A percentile compares a stretch with the other conserved stretches of the same genome.
Evolutionary conservation across 768 basidiomycete genomes (phyloP).

Genomic region (Stropharia rugosoannulata): DNA sequence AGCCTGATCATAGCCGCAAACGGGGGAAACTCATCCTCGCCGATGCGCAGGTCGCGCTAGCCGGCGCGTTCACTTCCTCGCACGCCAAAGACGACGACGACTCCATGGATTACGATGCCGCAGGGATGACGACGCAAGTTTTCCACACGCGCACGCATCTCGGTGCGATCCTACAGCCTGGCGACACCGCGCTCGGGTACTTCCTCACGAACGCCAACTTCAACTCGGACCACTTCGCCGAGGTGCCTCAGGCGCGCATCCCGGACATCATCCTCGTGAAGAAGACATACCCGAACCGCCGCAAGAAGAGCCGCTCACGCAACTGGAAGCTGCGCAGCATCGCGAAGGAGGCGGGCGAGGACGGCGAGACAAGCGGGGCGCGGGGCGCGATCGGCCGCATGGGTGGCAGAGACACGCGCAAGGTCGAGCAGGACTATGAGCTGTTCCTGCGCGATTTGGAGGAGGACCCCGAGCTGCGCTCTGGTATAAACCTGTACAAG

Average conservation of each 20-base stretch:
- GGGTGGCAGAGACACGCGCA: constrained; percentile 87
- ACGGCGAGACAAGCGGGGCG: constrained; percentile 73
- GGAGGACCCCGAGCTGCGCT: constrained; percentile 91
- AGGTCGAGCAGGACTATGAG: constrained; percentile 97
- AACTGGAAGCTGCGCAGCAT: constrained; percentile 91
- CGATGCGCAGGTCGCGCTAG: constrained; percentile 83
- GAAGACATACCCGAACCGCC: constrained; percentile 91
- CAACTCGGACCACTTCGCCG: constrained; percentile 86
- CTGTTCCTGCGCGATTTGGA: constrained; percentile 91
- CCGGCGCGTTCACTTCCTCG: constrained; percentile 72
- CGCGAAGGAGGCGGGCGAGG: constrained; percentile 88
- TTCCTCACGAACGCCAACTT: constrained; percentile 87
- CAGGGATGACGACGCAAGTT: constrained; percentile 68
- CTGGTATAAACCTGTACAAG: constrained; percentile 86
- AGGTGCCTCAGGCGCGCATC: constrained; percentile 60
- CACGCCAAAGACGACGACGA: constrained; percentile 41
- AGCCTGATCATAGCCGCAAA: constrained; percentile 60
- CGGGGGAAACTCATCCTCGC: constrained; percentile 81
- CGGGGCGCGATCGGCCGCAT: constrained; percentile 87
- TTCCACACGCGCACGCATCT: constrained; percentile 97
- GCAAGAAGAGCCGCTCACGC: constrained; percentile 86
- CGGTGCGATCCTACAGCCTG: constrained; percentile 87
- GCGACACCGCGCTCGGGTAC: constrained; percentile 92
- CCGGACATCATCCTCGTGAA: constrained; percentile 93
- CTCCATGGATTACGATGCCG: constrained; percentile 62